phyloP scores from a whole-genome alignment of 1,284 basidiomycete species.

The Naganishia cerealis region DNA sequence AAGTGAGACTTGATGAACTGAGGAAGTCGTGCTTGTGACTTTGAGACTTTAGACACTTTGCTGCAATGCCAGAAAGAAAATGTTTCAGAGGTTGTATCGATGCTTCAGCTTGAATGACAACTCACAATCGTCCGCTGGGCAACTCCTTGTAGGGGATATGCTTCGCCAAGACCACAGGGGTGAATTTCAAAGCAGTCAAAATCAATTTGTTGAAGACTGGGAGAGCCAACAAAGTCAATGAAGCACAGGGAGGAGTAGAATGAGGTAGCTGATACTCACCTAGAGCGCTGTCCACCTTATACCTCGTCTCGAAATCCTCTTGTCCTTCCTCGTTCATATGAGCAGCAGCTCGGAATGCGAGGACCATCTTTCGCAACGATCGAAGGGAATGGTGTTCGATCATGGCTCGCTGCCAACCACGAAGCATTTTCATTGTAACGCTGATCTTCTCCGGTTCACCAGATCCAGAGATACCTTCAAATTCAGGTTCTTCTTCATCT shows the following conservation, averaged over 20 bases:
- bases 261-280: conserved; percentile 56
- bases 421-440: conserved; percentile 73
- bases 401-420: conserved; percentile 85
- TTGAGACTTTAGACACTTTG: conserved; percentile 56
- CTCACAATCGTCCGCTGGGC: conserved; percentile 78
- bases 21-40: conserved; percentile 74
- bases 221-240: not conserved
- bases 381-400: conserved; percentile 85
- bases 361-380: conserved; percentile 77
- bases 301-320: conserved; percentile 61
- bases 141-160: conserved; percentile 85
- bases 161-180: conserved; percentile 81
- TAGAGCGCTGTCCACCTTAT: conserved; percentile 74
- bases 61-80: conserved; percentile 30
- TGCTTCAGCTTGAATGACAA: conserved; percentile 3
- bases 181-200: conserved; percentile 82
- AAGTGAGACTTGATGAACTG: conserved; percentile 87
- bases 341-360: conserved; percentile 84
- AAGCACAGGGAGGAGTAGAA: conserved; percentile 1
- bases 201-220: conserved; percentile 90
- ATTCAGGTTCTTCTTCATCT: conserved; percentile 54
- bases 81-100: not conserved
- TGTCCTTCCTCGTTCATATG: conserved; percentile 85
- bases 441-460: conserved; percentile 57
- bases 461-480: conserved; percentile 55